Conservation (phyloP, 208 protist genomes). For the Balamuthia mandrillaris region DNA sequence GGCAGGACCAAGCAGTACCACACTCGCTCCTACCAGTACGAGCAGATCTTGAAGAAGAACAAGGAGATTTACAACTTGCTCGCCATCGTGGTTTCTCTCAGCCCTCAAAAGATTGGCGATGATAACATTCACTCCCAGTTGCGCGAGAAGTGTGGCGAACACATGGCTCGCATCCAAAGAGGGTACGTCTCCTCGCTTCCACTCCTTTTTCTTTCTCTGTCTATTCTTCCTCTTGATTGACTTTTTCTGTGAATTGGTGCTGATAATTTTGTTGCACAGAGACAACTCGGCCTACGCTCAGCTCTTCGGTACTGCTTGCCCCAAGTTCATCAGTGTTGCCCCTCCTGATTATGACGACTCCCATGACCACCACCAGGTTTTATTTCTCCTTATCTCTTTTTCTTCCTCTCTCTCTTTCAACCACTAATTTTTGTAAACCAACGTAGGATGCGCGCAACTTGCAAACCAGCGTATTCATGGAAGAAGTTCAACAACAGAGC, state of each 20-base stretch:
- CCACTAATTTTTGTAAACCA: too few relatives aligned
- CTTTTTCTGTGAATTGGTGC: not conserved
- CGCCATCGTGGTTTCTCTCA: slow-evolving; percentile 62
- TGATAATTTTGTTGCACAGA: slow-evolving; percentile 5
- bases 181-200: slow-evolving; percentile 39
- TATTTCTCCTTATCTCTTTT: too few relatives aligned
- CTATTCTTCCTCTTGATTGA: not conserved
- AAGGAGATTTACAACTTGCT: slow-evolving; percentile 75
- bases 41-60: slow-evolving; percentile 71
- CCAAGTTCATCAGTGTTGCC: slow-evolving; percentile 66
- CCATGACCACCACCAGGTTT: not conserved
- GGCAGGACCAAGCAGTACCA: slow-evolving; percentile 64
- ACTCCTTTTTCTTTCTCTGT: slow-evolving; percentile 1
- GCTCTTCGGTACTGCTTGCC: slow-evolving; percentile 65
- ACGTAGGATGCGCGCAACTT: slow-evolving; percentile 16
- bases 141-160: slow-evolving; percentile 67
- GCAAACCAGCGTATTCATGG: slow-evolving; percentile 68
- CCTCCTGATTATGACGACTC: slow-evolving; percentile 43
- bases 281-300: slow-evolving; percentile 55
- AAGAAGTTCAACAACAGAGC: slow-evolving; percentile 68
- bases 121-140: slow-evolving; percentile 60
- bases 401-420: not conserved
- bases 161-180: slow-evolving; percentile 61
- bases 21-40: slow-evolving; percentile 65
- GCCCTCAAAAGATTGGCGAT: slow-evolving; percentile 67